Evolutionary conservation across 2,329 filamentous ascomycete species (phyloP).

Genomic region (Cladosporium phlei): DNA sequence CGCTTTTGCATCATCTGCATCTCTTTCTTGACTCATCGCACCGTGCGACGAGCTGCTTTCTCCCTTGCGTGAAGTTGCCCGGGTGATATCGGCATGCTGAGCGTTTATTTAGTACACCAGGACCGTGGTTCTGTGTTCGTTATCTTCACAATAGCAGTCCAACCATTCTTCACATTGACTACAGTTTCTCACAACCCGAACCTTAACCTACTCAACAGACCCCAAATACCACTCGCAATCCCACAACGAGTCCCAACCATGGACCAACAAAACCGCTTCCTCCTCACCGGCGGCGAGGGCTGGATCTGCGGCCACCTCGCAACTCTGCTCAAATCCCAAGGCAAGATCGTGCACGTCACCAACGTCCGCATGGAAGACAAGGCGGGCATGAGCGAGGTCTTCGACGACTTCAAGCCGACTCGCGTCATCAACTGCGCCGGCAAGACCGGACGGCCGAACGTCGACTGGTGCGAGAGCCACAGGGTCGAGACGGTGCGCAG

Average conservation of each 20-base stretch:
- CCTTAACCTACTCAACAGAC: too few relatives aligned
- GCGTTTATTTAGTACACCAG: too few relatives aligned
- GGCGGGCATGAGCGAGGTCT: slow-evolving; percentile 51
- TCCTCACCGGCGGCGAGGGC: slow-evolving; percentile 62
- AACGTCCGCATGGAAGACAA: slow-evolving; percentile 63
- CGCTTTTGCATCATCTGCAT: too few relatives aligned
- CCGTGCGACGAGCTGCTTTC: background rate
- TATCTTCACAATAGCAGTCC: too few relatives aligned
- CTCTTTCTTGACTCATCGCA: too few relatives aligned
- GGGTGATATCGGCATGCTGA: background rate
- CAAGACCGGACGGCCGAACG: slow-evolving; percentile 62
- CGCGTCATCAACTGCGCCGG: slow-evolving; percentile 64
- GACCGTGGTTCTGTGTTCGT: too few relatives aligned
- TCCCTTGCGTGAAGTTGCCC: slow-evolving; percentile 1
- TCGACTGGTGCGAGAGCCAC: slow-evolving; percentile 68
- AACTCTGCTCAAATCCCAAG: slow-evolving; percentile 52
- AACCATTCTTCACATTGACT: too few relatives aligned
- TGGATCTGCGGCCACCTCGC: slow-evolving; percentile 62
- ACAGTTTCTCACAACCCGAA: too few relatives aligned
- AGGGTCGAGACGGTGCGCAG: slow-evolving; percentile 63
- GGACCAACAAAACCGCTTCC: slow-evolving; percentile 37
- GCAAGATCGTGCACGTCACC: slow-evolving; percentile 58
- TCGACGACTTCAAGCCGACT: slow-evolving; percentile 58
- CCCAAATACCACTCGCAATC: too few relatives aligned
- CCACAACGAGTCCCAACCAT: background rate